Base-by-base conservation (phyloP, 2,329 filamentous ascomycete genomes). In the Pseudocercospora pini-densiflorae region DNA sequence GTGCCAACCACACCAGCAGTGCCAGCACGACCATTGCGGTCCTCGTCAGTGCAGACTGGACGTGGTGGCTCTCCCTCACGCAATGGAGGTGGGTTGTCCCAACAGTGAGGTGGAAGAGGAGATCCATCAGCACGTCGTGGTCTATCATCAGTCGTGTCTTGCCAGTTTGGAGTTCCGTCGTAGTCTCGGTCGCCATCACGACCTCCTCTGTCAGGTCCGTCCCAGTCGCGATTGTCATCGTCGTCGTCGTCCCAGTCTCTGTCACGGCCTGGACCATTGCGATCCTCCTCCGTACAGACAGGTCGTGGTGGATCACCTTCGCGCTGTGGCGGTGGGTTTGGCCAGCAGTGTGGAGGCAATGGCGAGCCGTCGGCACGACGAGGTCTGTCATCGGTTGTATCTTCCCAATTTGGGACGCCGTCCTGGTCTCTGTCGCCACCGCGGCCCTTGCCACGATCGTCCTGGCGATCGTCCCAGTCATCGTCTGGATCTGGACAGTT, bases 21-120 rank as follows among this genome's bases (percentile, higher is more conserved):
- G 5, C 47, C 47, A 51, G 19, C 12, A 14, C 6, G 47, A 55
- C 51, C 51, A 29, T 55, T 27, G 24, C 51, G 51, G 7, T 55
- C 51, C 21, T 55, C 51, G 8, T 55, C 51, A 33, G 51, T 55
- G 27, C 51, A 55, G 51, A 55, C 51, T 31, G 51, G 27, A 55
- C 51, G 51, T 29, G 24, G 24, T 31, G 51, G 24, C 23, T 55
- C 51, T 29, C 51, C 51, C 27, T 55, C 51, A 16, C 51, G 51
- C 21, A 29, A 23, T 6, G 51, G 51, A 10, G 51, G 51, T n/a
- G 51, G 51, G 16, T 33, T 55, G 10, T 55, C 51, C 51, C 51
- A 55, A 12, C 51, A 55, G 24, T 55, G 51, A 55, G 27, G 51
- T 19, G 51, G 51, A 27, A 55, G 27, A 19, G 27, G 51, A 7